Evolutionary conservation across 768 basidiomycete species (phyloP), one percentile per base, ranked within the genome.

Genomic region (Paxillus ammoniavirescens): DNA sequence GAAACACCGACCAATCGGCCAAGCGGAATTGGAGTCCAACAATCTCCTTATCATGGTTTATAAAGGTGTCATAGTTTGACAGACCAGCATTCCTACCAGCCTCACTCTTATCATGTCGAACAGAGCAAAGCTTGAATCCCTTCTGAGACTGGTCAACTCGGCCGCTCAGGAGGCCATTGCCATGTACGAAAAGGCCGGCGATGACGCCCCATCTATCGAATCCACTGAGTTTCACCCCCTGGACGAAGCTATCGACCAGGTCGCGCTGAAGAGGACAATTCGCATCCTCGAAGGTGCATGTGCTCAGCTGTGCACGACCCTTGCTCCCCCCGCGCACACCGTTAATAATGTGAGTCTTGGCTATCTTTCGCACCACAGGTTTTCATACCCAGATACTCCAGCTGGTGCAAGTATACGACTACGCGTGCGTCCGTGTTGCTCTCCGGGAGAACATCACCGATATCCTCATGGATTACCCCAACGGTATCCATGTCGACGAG

Each of bases 181-280:
- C 44, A 63, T 69, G 41, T 75, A 75, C 14, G 65, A 66, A 47
- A 61, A 58, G 41, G 57, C 54, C 0, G 68, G 67, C 1, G 58
- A 50, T 6, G 53, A 54, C 8, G 59, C 69, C 1, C 76, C 72
- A 8, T 61, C 70, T 43, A 65, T 80, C 10, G 69, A 76, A 47
- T 68, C 68, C 23, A 63, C 62, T 0, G 58, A 52, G 15, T 62
- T 58, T 37, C 71, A 74, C 33, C 54, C 54, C 10, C 35, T 55
- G 14, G 50, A 55, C 18, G 14, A 23, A 15, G 42, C 42, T 8
- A 21, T 40, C 8, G 54, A 56, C 12, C 38, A 33, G 3, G 35
- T 52, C 12, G 51, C 12, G 14, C 40, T 56, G 30, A 41, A 45
- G 15, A 47, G 40, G 17, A 10, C 15, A n/a, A 21, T 48, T 7